Conservation (phyloP, 257 asterid genomes). For the Voacanga thouarsii region DNA sequence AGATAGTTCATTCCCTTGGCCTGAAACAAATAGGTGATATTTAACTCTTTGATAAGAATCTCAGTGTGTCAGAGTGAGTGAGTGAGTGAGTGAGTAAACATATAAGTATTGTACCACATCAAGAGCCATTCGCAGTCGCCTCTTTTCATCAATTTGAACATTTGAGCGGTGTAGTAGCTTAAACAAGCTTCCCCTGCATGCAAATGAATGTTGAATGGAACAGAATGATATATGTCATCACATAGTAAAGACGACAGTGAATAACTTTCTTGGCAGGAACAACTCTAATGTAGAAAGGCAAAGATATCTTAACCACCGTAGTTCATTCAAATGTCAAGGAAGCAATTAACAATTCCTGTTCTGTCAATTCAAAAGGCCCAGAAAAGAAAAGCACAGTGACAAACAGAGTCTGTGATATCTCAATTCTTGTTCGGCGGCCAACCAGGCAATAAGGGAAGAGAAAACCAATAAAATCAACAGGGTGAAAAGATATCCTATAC, state of each 20-base stretch:
- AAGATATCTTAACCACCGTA: slow-evolving; percentile 1
- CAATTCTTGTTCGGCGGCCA: neutral
- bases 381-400: neutral
- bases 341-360: neutral
- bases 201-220: slow-evolving; percentile 1
- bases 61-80: neutral
- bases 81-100: neutral
- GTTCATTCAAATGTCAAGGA: neutral
- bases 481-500: no score
- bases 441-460: neutral
- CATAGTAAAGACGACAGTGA: neutral
- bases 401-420: neutral
- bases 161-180: slow-evolving; percentile 80
- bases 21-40: slow-evolving; percentile 42
- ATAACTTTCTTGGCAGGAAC: neutral
- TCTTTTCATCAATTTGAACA: slow-evolving; percentile 75
- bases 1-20: slow-evolving; percentile 99
- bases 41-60: slow-evolving; percentile 13
- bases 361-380: neutral
- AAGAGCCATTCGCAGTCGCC: slow-evolving; percentile 88
- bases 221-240: neutral
- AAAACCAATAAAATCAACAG: neutral
- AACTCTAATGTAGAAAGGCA: neutral
- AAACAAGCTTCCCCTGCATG: slow-evolving; percentile 91
- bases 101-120: slow-evolving; percentile 64